Base-by-base conservation (phyloP, 2,329 filamentous ascomycete genomes). In the Penicillium hordei region DNA sequence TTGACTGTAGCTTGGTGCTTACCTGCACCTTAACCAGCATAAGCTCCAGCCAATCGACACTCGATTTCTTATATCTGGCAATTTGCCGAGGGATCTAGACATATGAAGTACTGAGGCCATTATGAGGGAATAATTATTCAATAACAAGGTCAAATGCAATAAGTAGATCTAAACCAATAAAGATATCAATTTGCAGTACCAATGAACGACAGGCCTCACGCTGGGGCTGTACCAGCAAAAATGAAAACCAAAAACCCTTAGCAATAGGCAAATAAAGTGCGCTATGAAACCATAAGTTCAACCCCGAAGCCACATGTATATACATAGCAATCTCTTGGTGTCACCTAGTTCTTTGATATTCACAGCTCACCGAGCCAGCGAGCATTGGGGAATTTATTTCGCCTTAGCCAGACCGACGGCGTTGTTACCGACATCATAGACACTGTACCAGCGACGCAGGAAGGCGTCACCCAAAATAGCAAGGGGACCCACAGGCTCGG, bases 371-470 rank as follows among this genome's bases (percentile, higher is more conserved):
- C 15, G 21, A 31, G n/a, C 27, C 38, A 31, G 42, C 23, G n/a
- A n/a, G 43, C 27, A 52, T 53, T n/a, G 23, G 44, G 19, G 31
- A 63, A 62, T 66, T 75, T 83, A 85, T 81, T 92, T 94, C 66
- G 93, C 84, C 80, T 89, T 88, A 71, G 93, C 94, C 69, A 99
- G 86, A 72, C 91, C 93, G 63, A 99, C 92, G 56, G 89, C 88
- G 73, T 89, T 84, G 82, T 90, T 93, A 76, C 90, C 93, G 60
- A 97, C 84, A 78, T 99, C 91, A 75, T 99, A 99, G 73, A 99
- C 89, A 64, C 91, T 96, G 86, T 97, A 97, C 73, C 71, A 79
- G 65, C 69, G 72, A 62, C 77, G 68, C 64, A 88, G 77, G 83
- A 88, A 88, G 64, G 85, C 65, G 60, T 76, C 74, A 59, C 94